Conservation (phyloP, 164 flowering plant species). For the Piper longum region DNA sequence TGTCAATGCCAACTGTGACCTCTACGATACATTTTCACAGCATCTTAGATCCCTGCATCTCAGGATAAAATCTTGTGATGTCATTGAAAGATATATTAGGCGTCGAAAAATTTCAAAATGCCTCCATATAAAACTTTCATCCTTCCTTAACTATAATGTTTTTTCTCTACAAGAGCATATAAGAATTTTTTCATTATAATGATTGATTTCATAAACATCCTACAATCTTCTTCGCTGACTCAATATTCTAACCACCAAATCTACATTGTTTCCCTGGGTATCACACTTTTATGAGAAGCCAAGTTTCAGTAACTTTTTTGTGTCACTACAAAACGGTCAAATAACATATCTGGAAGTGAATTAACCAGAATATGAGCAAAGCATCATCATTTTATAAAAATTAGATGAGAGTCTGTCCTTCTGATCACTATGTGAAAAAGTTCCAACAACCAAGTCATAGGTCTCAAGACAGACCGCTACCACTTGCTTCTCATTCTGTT, state of each 20-base stretch:
- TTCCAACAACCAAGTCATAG: constrained; percentile 31
- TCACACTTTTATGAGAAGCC: constrained; percentile 18
- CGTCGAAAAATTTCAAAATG: too few species aligned
- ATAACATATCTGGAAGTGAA: constrained; percentile 34
- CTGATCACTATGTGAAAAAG: constrained; percentile 33
- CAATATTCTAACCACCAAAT: constrained; percentile 35
- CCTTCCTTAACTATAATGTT: background rate
- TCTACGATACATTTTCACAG: too few species aligned
- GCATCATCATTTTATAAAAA: constrained; percentile 31
- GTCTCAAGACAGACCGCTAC: constrained; percentile 18
- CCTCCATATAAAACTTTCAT: background rate
- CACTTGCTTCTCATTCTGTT: constrained; percentile 26
- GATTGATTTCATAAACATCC: constrained; percentile 32
- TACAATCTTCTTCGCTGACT: constrained; percentile 21
- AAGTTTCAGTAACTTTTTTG: constrained; percentile 35
- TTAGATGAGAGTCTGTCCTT: constrained; percentile 24
- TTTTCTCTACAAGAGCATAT: background rate
- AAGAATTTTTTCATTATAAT: constrained; percentile 37
- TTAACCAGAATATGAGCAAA: constrained; percentile 31
- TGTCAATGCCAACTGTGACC: too few species aligned
- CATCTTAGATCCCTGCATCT: too few species aligned
- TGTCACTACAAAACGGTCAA: constrained; percentile 34
- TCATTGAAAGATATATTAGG: too few species aligned
- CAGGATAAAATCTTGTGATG: too few species aligned
- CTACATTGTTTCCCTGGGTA: constrained; percentile 28